Base-by-base conservation (phyloP, 2,329 filamentous ascomycete species). In the Teratosphaeria destructans region DNA sequence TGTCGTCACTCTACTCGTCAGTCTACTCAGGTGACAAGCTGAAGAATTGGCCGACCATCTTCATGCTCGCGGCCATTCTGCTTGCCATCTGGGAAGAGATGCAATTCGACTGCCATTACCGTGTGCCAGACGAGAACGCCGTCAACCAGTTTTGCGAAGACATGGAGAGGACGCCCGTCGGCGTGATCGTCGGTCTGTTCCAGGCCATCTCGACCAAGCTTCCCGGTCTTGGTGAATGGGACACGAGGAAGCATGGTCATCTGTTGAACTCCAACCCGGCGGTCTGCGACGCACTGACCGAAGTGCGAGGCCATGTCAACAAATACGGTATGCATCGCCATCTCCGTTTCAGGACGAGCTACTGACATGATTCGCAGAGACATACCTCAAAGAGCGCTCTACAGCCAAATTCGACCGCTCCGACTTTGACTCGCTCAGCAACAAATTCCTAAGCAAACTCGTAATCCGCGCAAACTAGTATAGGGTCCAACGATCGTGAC, bases 31-130 rank as follows among this genome's bases (percentile, higher is more conserved):
- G 93, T 61, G 93, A 96, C 75, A 93, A 95, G 76, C 84, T 96
- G 68, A 96, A 96, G 85, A 95, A 96, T 79, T 97, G 93, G 93
- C 93, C 93, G 1, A 96, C 92, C 55, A 97, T 97, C 73, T 97
- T 96, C 82, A 95, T 97, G 84, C 82, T 96, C 59, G 93, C 92
- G 10, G 92, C 90, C 4, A 94, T 97, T 64, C 84, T 97, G 37
- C 82, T 97, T 55, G 90, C 90, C 11, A 90, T 97, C 23, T 97
- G 93, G 93, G 93, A 97, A 75, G 88, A 96, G 81, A 96, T 97
- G 85, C 92, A 97, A 75, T 97, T 96, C 71, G 93, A 97, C 77
- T 95, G 89, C 81, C 90, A 96, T 77, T 97, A 96, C 81, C 88
- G 93, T 57, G 87, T 95, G 3, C 90, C 89, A 4, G 92, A 96